phyloP scores from a whole-genome alignment of 2,329 filamentous ascomycete genomes.

The Ceratocystis smalleyi region DNA sequence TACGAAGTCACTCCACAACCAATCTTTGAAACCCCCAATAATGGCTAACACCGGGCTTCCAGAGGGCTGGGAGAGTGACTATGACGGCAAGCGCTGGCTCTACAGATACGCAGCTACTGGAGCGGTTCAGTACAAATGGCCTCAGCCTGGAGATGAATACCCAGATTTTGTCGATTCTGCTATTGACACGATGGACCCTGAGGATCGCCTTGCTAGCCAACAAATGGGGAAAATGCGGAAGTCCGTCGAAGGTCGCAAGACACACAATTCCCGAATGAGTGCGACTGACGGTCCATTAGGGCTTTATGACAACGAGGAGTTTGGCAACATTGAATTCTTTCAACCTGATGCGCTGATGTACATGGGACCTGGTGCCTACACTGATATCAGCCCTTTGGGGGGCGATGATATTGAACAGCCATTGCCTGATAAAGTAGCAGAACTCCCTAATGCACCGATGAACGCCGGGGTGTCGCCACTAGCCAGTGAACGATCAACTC shows the following conservation, averaged over 20 bases:
- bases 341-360: constrained; percentile 40
- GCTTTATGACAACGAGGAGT: constrained; percentile 23
- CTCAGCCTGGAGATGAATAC: constrained; percentile 42
- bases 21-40: constrained; percentile 18
- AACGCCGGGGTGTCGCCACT: background rate
- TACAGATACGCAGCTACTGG: constrained; percentile 41
- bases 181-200: constrained; percentile 30
- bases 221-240: constrained; percentile 25
- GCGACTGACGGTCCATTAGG: constrained; percentile 18
- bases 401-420: constrained; percentile 24
- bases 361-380: constrained; percentile 32
- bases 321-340: constrained; percentile 28
- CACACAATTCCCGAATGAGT: constrained; percentile 17
- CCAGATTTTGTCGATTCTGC: constrained; percentile 32
- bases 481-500: constrained; percentile 13
- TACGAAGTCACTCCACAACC: background rate
- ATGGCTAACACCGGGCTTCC: constrained; percentile 31
- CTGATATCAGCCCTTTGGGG: constrained; percentile 30
- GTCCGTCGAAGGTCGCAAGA: constrained; percentile 23
- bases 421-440: background rate
- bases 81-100: constrained; percentile 43
- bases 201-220: constrained; percentile 38
- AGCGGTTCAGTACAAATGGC: constrained; percentile 40
- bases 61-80: constrained; percentile 41
- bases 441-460: background rate